These are phyloP conservation scores for Penicillium ochrochloron DNA, from an alignment of 495 filamentous ascomycete genomes.

Conservation along the genomic window DNA sequence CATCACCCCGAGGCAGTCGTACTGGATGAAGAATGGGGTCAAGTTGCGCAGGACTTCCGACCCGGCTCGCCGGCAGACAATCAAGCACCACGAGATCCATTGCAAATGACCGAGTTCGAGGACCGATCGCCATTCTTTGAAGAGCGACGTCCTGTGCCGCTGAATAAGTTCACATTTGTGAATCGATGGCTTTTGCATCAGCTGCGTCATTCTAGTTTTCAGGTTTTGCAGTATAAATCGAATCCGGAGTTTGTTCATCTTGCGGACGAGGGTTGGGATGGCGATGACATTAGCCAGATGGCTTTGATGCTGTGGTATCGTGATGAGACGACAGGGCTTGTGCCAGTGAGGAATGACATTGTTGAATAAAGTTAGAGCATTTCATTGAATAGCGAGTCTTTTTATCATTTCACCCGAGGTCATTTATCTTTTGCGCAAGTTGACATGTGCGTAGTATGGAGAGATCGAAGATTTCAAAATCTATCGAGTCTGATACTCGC, in stretches of 20 bases:
- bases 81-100: slow-evolving; percentile 14
- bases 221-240: slow-evolving; percentile 34
- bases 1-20: background rate
- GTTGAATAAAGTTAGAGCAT: background rate
- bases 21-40: slow-evolving; percentile 9
- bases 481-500: background rate
- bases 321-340: slow-evolving; percentile 24
- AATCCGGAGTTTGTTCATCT: slow-evolving; percentile 26
- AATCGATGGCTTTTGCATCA: slow-evolving; percentile 41
- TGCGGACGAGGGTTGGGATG: slow-evolving; percentile 26
- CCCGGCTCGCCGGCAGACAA: slow-evolving; percentile 8
- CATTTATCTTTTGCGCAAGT: background rate
- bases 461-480: background rate
- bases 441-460: background rate
- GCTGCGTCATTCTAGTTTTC: slow-evolving; percentile 34
- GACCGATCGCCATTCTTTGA: slow-evolving; percentile 25
- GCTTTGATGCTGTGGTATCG: slow-evolving; percentile 33
- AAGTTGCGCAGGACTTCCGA: slow-evolving; percentile 4
- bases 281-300: slow-evolving; percentile 32
- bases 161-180: slow-evolving; percentile 28
- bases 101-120: slow-evolving; percentile 20
- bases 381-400: background rate
- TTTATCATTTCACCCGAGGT: background rate
- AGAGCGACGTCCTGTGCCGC: background rate
- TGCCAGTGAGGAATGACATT: slow-evolving; percentile 1